Evolutionary conservation across 2,329 filamentous ascomycete genomes (phyloP), one percentile per base, ranked within the genome.

Genomic region (Madurella fahalii): DNA sequence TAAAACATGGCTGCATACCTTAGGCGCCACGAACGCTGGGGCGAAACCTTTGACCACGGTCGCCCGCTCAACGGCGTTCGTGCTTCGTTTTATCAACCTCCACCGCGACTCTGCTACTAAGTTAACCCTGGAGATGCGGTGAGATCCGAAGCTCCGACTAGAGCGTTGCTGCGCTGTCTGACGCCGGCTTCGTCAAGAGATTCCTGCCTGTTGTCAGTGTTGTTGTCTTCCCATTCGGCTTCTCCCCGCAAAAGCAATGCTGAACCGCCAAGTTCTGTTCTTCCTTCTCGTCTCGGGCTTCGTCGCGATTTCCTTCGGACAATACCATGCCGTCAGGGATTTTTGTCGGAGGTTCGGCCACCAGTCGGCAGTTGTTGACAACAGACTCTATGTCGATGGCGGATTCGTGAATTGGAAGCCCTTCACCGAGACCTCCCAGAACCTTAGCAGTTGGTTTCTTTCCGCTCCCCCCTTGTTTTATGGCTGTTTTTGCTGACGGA

Each of bases 331-430:
- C 11, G 31, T 56, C 56, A 53, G 50, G 31, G 51, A 60, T 25
- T 60, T 60, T 13, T 60, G 58, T 34, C 32, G 58, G 34, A 20
- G 58, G 15, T 58, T 55, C 30, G 56, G 56, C 15, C 58, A 60
- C 40, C 58, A 60, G 39, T 49, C 58, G 2, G 58, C 58, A 40
- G 58, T 60, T 1, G 51, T 60, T 20, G 58, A 58, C 48, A 52
- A 51, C 41, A 51, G 43, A 5, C 41, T 60, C 13, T 60, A 60
- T 43, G 47, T 60, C n/a, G 58, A 60, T 9, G 58, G 58, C 1
- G 58, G 58, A 7, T 17, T 54, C 2, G 50, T 58, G 15, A 58
- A 60, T 37, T 60, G 51, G 50, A 60, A 60, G 32, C 58, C 58
- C 2, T 56, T 58, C 16, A 41, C 50, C n/a, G 41, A 50, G 12